Percentiles rank a stretch among this genome's conserved stretches.
Evolutionary conservation across 306 rosid genomes (phyloP).

Genomic region (Prunus campanulata): DNA sequence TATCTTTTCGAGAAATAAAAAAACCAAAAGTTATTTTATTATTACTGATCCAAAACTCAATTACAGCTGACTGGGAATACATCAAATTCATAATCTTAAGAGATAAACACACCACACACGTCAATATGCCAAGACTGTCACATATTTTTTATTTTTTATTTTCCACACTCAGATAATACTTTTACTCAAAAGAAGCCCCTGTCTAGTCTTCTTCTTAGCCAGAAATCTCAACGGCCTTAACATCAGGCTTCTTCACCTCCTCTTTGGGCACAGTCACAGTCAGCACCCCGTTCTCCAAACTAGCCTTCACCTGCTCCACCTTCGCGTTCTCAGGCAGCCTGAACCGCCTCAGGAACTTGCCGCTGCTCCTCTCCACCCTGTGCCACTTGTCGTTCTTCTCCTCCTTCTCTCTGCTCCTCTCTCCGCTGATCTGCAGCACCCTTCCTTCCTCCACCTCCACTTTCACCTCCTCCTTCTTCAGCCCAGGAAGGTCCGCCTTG

Average conservation of each 20-base stretch:
- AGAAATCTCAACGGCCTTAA: slow-evolving; percentile 27
- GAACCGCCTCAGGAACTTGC: slow-evolving; percentile 41
- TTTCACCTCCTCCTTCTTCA: slow-evolving; percentile 34
- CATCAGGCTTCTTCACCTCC: slow-evolving; percentile 29
- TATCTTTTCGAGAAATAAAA: no score
- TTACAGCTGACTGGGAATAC: no score
- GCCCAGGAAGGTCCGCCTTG: slow-evolving; percentile 40
- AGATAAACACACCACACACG: no score
- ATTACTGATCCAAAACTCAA: no score
- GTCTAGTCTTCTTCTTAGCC: neutral
- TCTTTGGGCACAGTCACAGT: slow-evolving; percentile 32
- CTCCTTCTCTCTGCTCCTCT: slow-evolving; percentile 29
- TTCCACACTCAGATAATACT: no score
- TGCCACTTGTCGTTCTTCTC: slow-evolving; percentile 42
- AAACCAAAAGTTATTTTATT: no score
- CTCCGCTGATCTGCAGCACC: slow-evolving; percentile 33
- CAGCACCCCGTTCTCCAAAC: slow-evolving; percentile 34
- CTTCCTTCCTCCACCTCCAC: slow-evolving; percentile 36
- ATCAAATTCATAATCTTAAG: no score
- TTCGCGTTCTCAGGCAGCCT: slow-evolving; percentile 34
- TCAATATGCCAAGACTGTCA: no score
- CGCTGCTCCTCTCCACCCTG: slow-evolving; percentile 33
- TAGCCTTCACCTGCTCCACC: slow-evolving; percentile 27
- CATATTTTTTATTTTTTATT: no score
- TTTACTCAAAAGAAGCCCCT: no score